Base-by-base conservation (phyloP, 129 eudicot species). In the Centrapalus pauciflorus region DNA sequence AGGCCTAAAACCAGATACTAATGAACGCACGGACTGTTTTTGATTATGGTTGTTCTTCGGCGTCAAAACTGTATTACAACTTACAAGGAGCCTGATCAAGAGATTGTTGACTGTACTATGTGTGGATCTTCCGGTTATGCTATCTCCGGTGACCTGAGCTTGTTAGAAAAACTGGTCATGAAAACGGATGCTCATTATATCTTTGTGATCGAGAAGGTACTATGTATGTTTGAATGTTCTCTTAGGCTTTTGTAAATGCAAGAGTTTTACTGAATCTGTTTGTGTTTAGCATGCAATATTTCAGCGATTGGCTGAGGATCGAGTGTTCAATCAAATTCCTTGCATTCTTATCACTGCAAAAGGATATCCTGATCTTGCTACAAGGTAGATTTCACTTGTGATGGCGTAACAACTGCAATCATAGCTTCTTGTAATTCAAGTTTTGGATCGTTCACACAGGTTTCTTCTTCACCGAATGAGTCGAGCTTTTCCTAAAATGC, bases 341-440 rank as follows among this genome's bases (percentile, higher is more conserved):
- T 78, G 93, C 76, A 94, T 94, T 80, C 81, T 94, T 67, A 86
- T 94, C 66, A 94, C 99, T 8, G 99, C 87, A 55, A 94, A 94
- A 84, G 99, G 99, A 58, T 94, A 84, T 71, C 99, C 97, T 61
- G 99, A 94, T 76, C 82, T 94, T 61, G 99, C 97, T 71, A 94
- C 99, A 61, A 80, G 99, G 99, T 94, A 77, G 9, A 24, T 12
- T 26, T 41, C 21, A 74, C 21, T 33, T 43, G 55, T 4, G 28
- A 35, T 40, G 55, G 32, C 55, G 55, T 11, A 78, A 28, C 11
- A 13, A 61, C 37, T 60, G 24, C 14, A 38, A 60, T 29, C 28
- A 40, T 61, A 56, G 34, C 61, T 66, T 41, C 20, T 48, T 21
- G 23, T 32, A 21, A 74, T 49, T 34, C 14, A 48, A 58, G 73